These are phyloP conservation scores for Hortiboletus flavorubellus DNA, from an alignment of 768 basidiomycete species.

Conservation along the genomic window DNA sequence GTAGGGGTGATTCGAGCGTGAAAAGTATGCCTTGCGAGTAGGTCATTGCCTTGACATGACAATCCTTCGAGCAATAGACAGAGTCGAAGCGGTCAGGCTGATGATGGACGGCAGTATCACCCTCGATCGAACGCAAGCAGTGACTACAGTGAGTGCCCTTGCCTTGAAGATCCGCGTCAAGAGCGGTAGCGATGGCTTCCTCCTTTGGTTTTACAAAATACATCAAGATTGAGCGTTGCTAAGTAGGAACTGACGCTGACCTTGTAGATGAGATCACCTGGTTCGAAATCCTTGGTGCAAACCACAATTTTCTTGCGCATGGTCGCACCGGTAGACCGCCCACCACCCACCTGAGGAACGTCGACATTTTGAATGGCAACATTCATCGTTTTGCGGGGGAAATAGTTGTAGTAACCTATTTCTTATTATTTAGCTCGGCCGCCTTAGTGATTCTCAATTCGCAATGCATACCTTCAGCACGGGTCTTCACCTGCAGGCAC, in stretches of 20 bases:
- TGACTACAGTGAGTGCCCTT: conserved; percentile 70
- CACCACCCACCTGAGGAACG: conserved; percentile 16
- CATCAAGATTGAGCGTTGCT: neutral
- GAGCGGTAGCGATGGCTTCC: conserved; percentile 62
- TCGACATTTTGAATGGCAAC: conserved; percentile 52
- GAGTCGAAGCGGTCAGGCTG: conserved; percentile 52
- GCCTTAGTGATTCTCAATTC: conserved; percentile 1
- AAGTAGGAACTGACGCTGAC: conserved; percentile 32
- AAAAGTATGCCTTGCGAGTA: conserved; percentile 73
- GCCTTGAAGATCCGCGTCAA: conserved; percentile 69
- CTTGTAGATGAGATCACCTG: conserved; percentile 77
- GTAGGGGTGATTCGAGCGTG: conserved; percentile 59
- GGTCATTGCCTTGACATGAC: conserved; percentile 50
- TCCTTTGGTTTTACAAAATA: conserved; percentile 47
- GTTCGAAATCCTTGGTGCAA: conserved; percentile 61
- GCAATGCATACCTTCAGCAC: conserved; percentile 70
- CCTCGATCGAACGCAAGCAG: conserved; percentile 60
- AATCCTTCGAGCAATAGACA: conserved; percentile 72
- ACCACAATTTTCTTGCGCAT: conserved; percentile 53
- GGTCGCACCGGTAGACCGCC: conserved; percentile 16
- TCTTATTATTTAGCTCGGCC: conserved; percentile 16
- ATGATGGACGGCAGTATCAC: conserved; percentile 42
- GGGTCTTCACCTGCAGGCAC: conserved; percentile 53
- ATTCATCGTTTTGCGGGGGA: conserved; percentile 72
- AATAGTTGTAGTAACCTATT: conserved; percentile 71